A percentile compares a stretch with the other conserved stretches of the same genome.
These are phyloP conservation scores for Crassisporium funariophilum DNA, from an alignment of 768 basidiomycete genomes.

Conservation along the genomic window DNA sequence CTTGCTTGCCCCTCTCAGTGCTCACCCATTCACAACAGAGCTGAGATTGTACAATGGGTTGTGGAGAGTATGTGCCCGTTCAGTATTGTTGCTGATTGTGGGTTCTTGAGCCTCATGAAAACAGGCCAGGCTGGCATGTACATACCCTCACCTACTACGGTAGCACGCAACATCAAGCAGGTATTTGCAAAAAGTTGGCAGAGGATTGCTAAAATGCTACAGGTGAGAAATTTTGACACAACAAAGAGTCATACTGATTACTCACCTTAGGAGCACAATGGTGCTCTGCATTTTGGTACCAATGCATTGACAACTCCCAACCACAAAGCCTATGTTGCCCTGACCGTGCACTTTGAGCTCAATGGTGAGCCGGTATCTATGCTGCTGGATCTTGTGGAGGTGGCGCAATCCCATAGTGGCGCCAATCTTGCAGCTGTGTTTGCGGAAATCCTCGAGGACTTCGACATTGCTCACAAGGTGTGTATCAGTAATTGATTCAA, in stretches of 20 bases:
- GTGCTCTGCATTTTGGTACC: slow-evolving; percentile 19
- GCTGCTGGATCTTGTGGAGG: too few species aligned
- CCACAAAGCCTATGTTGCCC: slow-evolving; percentile 20
- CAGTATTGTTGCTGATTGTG: slow-evolving; percentile 31
- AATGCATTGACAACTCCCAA: slow-evolving; percentile 31
- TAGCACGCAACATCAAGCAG: slow-evolving; percentile 29
- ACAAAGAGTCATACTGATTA: not conserved
- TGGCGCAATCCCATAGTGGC: too few species aligned
- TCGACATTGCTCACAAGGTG: too few species aligned
- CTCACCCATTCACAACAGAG: too few species aligned
- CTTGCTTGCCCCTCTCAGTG: too few species aligned
- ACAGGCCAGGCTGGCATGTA: slow-evolving; percentile 32
- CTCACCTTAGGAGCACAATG: slow-evolving; percentile 16
- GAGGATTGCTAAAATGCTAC: slow-evolving; percentile 25
- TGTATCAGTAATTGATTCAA: too few species aligned
- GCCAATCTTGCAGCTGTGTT: too few species aligned
- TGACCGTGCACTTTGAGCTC: slow-evolving; percentile 21
- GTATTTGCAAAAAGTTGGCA: slow-evolving; percentile 23
- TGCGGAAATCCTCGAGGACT: too few species aligned
- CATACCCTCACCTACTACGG: slow-evolving; percentile 30
- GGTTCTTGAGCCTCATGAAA: slow-evolving; percentile 34
- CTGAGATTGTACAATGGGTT: slow-evolving; percentile 37
- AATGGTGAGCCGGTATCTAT: slow-evolving; percentile 14
- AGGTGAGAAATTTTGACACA: not conserved
- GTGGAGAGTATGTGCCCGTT: slow-evolving; percentile 32